Conservation (phyloP, 768 basidiomycete genomes). For the Russula olivacea region DNA sequence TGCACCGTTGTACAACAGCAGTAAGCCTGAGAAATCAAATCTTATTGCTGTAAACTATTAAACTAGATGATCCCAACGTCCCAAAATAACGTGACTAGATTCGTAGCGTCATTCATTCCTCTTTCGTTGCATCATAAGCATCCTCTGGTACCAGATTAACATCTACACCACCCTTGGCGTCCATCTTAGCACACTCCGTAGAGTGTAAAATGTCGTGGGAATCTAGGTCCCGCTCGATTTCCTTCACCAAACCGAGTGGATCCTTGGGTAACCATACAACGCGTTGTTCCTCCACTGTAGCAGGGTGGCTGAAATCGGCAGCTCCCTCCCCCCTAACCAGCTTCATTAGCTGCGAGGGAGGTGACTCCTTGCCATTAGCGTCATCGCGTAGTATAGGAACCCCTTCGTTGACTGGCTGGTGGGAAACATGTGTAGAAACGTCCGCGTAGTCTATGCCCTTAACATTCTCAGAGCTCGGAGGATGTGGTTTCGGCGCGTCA, state of each 20-base stretch:
- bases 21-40: no score
- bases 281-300: conserved; percentile 63
- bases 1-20: no score
- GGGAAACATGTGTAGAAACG: neutral
- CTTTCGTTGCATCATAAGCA: neutral
- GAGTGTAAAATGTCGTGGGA: conserved; percentile 48
- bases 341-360: conserved; percentile 23
- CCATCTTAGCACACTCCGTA: conserved; percentile 48
- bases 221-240: conserved; percentile 53
- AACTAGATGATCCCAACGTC: no score
- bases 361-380: conserved; percentile 1
- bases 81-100: no score
- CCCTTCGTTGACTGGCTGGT: neutral
- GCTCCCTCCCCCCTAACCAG: conserved; percentile 28
- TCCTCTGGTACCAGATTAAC: conserved; percentile 40
- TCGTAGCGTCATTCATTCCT: neutral
- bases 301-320: conserved; percentile 82
- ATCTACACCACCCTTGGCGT: conserved; percentile 55
- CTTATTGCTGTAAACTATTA: no score
- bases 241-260: conserved; percentile 53
- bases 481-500: neutral
- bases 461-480: neutral
- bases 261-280: conserved; percentile 85
- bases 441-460: conserved; percentile 11
- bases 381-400: neutral